Evolutionary conservation across 2,329 filamentous ascomycete species (phyloP).

Genomic region (Penicillium olsonii): DNA sequence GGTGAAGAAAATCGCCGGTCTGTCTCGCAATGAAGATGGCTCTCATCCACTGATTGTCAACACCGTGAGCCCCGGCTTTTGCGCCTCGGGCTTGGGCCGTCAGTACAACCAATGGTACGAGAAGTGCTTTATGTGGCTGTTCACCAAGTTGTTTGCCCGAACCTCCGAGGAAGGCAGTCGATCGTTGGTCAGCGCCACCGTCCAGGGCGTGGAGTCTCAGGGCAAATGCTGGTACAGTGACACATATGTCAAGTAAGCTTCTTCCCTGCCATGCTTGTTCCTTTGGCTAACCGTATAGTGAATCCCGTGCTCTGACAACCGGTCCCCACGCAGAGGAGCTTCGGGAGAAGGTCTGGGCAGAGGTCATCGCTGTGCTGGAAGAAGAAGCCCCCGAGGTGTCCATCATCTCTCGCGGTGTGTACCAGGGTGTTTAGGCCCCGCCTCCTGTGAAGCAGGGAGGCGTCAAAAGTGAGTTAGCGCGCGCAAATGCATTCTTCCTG

Average conservation of each 20-base stretch:
- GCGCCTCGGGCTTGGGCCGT: slow-evolving; percentile 44
- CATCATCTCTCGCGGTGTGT: slow-evolving; percentile 4
- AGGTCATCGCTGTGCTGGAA: slow-evolving; percentile 39
- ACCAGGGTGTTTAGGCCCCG: slow-evolving; percentile 2
- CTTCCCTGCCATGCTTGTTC: background rate
- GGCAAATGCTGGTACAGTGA: slow-evolving; percentile 49
- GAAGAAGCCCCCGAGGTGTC: slow-evolving; percentile 24
- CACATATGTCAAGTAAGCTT: slow-evolving; percentile 38
- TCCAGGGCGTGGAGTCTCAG: slow-evolving; percentile 45
- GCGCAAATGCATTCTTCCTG: background rate
- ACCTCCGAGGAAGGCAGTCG: slow-evolving; percentile 48
- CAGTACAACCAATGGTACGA: slow-evolving; percentile 41
- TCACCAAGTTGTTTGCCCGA: slow-evolving; percentile 43
- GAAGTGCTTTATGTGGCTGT: slow-evolving; percentile 34
- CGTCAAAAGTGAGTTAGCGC: background rate
- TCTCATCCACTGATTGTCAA: slow-evolving; percentile 46
- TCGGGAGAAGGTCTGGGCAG: slow-evolving; percentile 43
- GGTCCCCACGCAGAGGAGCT: slow-evolving; percentile 38
- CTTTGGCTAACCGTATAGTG: slow-evolving; percentile 29
- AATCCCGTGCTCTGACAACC: slow-evolving; percentile 35
- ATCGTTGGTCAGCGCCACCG: slow-evolving; percentile 44
- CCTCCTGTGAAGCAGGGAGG: too few species aligned
- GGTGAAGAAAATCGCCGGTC: slow-evolving; percentile 39
- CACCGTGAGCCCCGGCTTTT: slow-evolving; percentile 48
- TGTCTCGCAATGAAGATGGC: slow-evolving; percentile 34